Conservation (phyloP, 352 stramenopile genomes). For the Elongisporangium undulatum region DNA sequence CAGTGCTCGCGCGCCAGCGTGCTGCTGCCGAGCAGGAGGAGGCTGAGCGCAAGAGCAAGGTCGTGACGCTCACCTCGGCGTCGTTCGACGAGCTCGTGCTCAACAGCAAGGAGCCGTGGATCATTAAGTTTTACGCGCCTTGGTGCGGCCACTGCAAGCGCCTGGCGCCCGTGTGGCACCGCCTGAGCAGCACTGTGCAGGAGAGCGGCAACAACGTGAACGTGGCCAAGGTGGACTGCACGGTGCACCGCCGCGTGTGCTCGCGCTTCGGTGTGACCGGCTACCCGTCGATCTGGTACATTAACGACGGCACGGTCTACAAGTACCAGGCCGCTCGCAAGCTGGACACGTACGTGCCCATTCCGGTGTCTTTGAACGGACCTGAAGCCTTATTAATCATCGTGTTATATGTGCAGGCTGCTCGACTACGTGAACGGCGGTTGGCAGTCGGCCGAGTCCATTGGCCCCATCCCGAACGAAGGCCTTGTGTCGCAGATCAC, state of each 20-base stretch:
- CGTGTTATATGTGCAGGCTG: conserved; percentile 18
- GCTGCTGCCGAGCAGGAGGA: conserved; percentile 44
- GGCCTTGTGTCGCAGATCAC: conserved; percentile 58
- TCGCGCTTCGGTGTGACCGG: conserved; percentile 79
- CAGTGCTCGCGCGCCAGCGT: conserved; percentile 28
- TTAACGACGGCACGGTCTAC: conserved; percentile 72
- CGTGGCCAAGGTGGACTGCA: conserved; percentile 77
- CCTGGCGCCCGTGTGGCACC: conserved; percentile 68
- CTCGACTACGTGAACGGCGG: conserved; percentile 57
- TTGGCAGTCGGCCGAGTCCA: conserved; percentile 43
- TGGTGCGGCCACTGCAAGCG: conserved; percentile 82
- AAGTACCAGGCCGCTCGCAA: conserved; percentile 69
- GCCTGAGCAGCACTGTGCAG: conserved; percentile 60
- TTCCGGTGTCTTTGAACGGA: background rate
- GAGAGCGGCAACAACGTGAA: conserved; percentile 51
- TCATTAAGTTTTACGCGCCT: conserved; percentile 83
- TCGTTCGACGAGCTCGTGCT: conserved; percentile 62
- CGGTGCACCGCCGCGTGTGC: conserved; percentile 74
- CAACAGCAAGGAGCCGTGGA: conserved; percentile 50
- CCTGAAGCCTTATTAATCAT: background rate
- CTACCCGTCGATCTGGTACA: conserved; percentile 76
- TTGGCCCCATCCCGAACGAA: conserved; percentile 57
- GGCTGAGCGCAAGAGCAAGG: conserved; percentile 42
- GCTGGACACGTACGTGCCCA: conserved; percentile 45
- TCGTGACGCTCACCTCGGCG: conserved; percentile 46